Evolutionary conservation across 163 green algal species (phyloP).

Genomic region (Chlamydomonas reinhardtii): DNA sequence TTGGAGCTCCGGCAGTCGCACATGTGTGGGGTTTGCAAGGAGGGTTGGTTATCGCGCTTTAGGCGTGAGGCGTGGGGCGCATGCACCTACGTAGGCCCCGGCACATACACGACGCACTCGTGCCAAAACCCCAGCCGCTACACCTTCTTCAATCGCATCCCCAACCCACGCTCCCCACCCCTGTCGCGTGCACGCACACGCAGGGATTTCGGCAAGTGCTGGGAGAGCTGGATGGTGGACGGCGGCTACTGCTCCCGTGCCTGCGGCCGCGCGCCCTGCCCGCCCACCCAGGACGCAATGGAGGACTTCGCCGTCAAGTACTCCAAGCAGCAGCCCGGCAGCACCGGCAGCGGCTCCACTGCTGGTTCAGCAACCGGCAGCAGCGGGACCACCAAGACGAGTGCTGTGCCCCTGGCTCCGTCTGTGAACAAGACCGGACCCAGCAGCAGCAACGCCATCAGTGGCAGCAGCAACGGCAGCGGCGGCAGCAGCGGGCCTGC

Average conservation of each 20-base stretch:
- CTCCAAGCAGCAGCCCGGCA: not conserved
- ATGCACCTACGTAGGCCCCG: too few relatives aligned
- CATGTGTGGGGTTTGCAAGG: too few relatives aligned
- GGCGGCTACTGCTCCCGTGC: slow-evolving; percentile 12
- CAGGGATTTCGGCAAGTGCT: slow-evolving; percentile 44
- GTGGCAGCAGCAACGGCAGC: not conserved
- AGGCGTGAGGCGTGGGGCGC: too few relatives aligned
- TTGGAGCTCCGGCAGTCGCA: too few relatives aligned
- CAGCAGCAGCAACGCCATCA: not conserved
- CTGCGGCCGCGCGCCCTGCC: slow-evolving; percentile 33
- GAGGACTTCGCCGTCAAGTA: not conserved
- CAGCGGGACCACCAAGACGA: not conserved
- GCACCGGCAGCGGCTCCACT: not conserved
- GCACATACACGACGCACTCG: too few relatives aligned
- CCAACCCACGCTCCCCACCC: too few relatives aligned
- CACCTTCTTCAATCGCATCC: too few relatives aligned
- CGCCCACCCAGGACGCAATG: slow-evolving; percentile 8
- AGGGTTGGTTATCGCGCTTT: too few relatives aligned
- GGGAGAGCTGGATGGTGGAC: slow-evolving; percentile 31
- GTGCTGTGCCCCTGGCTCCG: not conserved
- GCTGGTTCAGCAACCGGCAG: not conserved
- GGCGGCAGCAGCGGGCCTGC: too few relatives aligned
- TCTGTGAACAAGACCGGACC: not conserved
- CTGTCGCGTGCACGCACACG: too few relatives aligned
- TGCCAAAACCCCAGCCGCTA: too few relatives aligned